Evolutionary conservation across 805 yeast genomes (phyloP).

Genomic region (Cyberlindnera saturnus): DNA sequence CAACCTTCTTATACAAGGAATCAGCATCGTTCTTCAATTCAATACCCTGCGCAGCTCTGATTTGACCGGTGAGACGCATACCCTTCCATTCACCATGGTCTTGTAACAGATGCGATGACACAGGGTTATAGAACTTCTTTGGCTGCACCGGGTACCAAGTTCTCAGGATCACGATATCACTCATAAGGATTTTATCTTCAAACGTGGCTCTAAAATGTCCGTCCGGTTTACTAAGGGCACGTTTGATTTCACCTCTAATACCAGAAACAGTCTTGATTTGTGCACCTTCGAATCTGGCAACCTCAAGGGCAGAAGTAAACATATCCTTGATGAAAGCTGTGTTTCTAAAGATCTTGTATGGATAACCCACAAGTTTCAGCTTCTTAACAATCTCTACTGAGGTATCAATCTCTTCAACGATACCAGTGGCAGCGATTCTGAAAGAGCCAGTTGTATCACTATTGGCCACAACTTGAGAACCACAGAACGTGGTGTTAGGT

Average conservation of each 20-base stretch:
- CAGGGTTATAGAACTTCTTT: slow-evolving; percentile 91
- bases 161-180: slow-evolving; percentile 83
- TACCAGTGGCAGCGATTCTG: slow-evolving; percentile 95
- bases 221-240: slow-evolving; percentile 90
- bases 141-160: slow-evolving; percentile 97
- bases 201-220: slow-evolving; percentile 95
- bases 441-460: slow-evolving; percentile 83
- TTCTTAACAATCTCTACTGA: slow-evolving; percentile 90
- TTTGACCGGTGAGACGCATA: slow-evolving; percentile 91
- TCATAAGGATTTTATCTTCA: slow-evolving; percentile 89
- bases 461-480: slow-evolving; percentile 82
- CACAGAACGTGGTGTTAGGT: slow-evolving; percentile 96
- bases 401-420: slow-evolving; percentile 88
- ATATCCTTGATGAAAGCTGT: slow-evolving; percentile 97
- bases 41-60: slow-evolving; percentile 68
- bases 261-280: slow-evolving; percentile 95
- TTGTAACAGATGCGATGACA: slow-evolving; percentile 73
- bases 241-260: slow-evolving; percentile 92
- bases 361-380: slow-evolving; percentile 90
- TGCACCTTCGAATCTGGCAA: slow-evolving; percentile 97
- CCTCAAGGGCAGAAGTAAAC: slow-evolving; percentile 90
- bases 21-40: slow-evolving; percentile 55
- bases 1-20: slow-evolving; percentile 61
- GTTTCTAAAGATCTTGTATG: slow-evolving; percentile 87
- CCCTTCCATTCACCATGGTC: slow-evolving; percentile 92